phyloP scores from a whole-genome alignment of 148 eudicot genomes.

The Selenicereus undatus region DNA sequence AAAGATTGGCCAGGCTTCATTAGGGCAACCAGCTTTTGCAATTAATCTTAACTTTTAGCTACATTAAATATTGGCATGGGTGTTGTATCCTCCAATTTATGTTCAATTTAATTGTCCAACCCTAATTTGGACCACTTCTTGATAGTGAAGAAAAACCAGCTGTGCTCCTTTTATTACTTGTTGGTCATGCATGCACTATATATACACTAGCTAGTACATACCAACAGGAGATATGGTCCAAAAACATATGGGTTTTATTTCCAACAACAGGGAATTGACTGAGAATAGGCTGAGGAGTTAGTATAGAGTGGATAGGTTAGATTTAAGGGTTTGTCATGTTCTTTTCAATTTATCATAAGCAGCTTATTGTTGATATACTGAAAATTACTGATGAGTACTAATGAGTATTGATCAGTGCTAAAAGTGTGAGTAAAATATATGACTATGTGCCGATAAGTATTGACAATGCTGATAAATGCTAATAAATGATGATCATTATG shows the following conservation, averaged over 20 bases:
- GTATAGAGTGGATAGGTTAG: no score
- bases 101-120: neutral
- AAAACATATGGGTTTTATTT: neutral
- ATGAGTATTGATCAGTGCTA: no score
- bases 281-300: no score
- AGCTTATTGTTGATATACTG: no score
- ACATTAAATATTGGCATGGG: neutral
- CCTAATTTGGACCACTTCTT: slow-evolving; percentile 1
- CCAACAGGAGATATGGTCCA: neutral
- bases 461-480: no score
- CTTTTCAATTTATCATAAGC: no score
- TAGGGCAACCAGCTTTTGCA: slow-evolving; percentile 4
- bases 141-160: neutral
- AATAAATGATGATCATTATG: no score
- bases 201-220: neutral
- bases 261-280: no score
- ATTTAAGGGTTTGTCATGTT: no score
- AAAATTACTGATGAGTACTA: no score
- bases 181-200: neutral
- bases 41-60: neutral
- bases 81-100: neutral
- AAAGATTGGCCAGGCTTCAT: neutral
- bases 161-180: neutral
- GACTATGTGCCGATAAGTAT: no score
- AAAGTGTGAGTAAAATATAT: no score